Conservation (phyloP, 345 rosid species). For the Euphorbia pulcherrima region DNA sequence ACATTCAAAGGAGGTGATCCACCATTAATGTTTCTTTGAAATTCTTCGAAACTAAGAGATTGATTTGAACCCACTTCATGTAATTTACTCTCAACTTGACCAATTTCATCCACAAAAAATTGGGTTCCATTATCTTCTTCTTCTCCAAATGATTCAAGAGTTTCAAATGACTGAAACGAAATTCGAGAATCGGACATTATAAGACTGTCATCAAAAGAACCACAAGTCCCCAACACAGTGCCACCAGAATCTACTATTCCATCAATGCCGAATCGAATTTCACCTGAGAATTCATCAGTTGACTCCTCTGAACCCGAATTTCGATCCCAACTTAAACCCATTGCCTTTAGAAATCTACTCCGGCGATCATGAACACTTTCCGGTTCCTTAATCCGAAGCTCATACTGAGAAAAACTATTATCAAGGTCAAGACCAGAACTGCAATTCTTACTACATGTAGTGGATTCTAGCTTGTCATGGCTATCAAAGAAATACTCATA, state of each 20-base stretch:
- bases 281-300: slow-evolving; percentile 18
- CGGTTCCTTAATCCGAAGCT: slow-evolving; percentile 49
- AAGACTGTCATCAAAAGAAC: slow-evolving; percentile 26
- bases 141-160: slow-evolving; percentile 27
- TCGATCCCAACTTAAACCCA: slow-evolving; percentile 31
- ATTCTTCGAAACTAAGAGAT: slow-evolving; percentile 49
- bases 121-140: slow-evolving; percentile 31
- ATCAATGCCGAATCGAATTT: slow-evolving; percentile 19
- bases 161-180: slow-evolving; percentile 28
- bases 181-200: slow-evolving; percentile 26
- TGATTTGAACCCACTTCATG: slow-evolving; percentile 37
- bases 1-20: slow-evolving; percentile 26
- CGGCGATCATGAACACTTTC: slow-evolving; percentile 56
- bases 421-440: slow-evolving; percentile 23
- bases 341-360: slow-evolving; percentile 30
- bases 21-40: slow-evolving; percentile 29
- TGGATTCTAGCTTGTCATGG: slow-evolving; percentile 51
- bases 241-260: slow-evolving; percentile 33
- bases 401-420: slow-evolving; percentile 27
- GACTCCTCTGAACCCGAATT: slow-evolving; percentile 18
- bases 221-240: slow-evolving; percentile 36
- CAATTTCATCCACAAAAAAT: slow-evolving; percentile 28
- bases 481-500: slow-evolving; percentile 56
- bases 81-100: slow-evolving; percentile 29
- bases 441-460: slow-evolving; percentile 44